These are phyloP conservation scores for Blastobotrys illinoisensis DNA, from an alignment of 1,139 yeast genomes.

Conservation along the genomic window DNA sequence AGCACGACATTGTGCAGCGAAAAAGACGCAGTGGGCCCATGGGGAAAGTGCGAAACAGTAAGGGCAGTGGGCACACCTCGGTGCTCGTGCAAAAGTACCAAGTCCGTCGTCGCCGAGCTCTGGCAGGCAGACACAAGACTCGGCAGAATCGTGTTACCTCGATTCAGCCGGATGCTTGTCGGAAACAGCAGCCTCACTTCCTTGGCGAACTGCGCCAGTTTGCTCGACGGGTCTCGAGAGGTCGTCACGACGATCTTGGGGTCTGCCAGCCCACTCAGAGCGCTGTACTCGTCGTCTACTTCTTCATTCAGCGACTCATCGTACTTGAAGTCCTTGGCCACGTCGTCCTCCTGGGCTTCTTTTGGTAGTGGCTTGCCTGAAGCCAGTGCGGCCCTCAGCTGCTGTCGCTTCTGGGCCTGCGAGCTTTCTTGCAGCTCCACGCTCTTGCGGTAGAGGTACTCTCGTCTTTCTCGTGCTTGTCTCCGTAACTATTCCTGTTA, in stretches of 20 bases:
- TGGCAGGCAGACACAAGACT: conserved; percentile 81
- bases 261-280: conserved; percentile 79
- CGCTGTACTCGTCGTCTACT: conserved; percentile 85
- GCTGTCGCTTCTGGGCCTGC: conserved; percentile 78
- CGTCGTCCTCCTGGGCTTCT: conserved; percentile 79
- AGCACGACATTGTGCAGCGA: conserved; percentile 91
- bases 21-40: conserved; percentile 94
- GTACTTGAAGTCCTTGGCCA: conserved; percentile 76
- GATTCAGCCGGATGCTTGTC: conserved; percentile 76
- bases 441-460: conserved; percentile 82
- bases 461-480: conserved; percentile 94
- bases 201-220: conserved; percentile 84
- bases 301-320: conserved; percentile 60
- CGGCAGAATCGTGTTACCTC: conserved; percentile 89
- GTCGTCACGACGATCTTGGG: conserved; percentile 95
- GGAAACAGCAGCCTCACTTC: conserved; percentile 89
- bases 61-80: conserved; percentile 96
- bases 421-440: conserved; percentile 86
- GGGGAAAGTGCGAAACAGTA: conserved; percentile 92
- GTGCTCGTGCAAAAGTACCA: conserved; percentile 87
- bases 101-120: conserved; percentile 69
- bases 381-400: conserved; percentile 81
- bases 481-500: conserved; percentile 42
- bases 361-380: conserved; percentile 86
- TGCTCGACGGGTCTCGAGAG: conserved; percentile 82